These are phyloP conservation scores for Neohortaea acidophila DNA, from an alignment of 495 filamentous ascomycete species.

Conservation along the genomic window DNA sequence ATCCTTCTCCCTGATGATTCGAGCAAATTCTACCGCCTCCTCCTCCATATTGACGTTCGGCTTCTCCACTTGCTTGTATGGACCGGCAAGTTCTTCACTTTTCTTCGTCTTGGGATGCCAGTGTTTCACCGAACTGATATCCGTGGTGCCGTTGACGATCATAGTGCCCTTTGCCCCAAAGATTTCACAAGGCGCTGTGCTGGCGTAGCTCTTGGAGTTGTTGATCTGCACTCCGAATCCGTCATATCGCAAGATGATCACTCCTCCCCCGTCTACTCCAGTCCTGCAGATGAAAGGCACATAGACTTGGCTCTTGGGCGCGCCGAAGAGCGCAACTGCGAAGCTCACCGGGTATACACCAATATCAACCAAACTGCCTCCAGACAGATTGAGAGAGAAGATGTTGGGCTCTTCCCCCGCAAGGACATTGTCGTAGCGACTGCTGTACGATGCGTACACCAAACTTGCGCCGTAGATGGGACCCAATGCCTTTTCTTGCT, in stretches of 20 bases:
- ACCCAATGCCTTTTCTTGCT: slow-evolving; percentile 15
- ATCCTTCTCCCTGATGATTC: slow-evolving; percentile 25
- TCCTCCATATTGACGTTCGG: slow-evolving; percentile 26
- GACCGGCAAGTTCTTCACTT: slow-evolving; percentile 18
- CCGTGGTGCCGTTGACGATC: slow-evolving; percentile 22
- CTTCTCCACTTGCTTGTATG: slow-evolving; percentile 16
- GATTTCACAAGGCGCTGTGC: slow-evolving; percentile 20
- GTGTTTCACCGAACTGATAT: slow-evolving; percentile 23
- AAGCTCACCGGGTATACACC: slow-evolving; percentile 22
- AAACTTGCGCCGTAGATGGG: slow-evolving; percentile 23
- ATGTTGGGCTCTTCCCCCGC: slow-evolving; percentile 20
- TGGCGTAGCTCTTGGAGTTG: slow-evolving; percentile 21
- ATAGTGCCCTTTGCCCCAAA: slow-evolving; percentile 27
- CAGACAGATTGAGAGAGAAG: slow-evolving; percentile 18
- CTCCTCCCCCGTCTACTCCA: slow-evolving; percentile 25
- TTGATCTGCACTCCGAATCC: slow-evolving; percentile 23
- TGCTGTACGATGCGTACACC: slow-evolving; percentile 23
- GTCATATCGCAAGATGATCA: slow-evolving; percentile 23
- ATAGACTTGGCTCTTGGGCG: slow-evolving; percentile 19
- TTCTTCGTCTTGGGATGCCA: slow-evolving; percentile 21
- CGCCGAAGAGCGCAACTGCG: slow-evolving; percentile 20
- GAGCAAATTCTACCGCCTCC: slow-evolving; percentile 26
- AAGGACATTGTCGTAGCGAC: slow-evolving; percentile 24
- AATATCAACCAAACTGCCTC: slow-evolving; percentile 21
- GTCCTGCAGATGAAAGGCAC: slow-evolving; percentile 21